Conservation (phyloP, 495 filamentous ascomycete species). For the Entonaema liquescens region DNA sequence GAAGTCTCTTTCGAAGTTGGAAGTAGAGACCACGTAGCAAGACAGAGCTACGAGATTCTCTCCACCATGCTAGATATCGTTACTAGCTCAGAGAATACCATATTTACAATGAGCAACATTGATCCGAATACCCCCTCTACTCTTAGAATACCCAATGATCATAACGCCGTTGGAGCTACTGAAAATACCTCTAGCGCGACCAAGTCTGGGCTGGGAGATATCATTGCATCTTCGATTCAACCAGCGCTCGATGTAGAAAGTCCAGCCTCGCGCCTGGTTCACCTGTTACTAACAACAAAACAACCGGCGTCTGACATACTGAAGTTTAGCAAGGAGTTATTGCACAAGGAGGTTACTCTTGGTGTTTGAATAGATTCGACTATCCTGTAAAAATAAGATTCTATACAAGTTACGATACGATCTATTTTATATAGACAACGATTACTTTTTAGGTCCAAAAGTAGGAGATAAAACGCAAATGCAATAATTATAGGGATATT, state of each 20-base stretch:
- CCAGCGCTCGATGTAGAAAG: background rate
- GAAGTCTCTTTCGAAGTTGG: background rate
- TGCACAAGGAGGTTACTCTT: background rate
- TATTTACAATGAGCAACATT: background rate
- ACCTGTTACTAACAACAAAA: background rate
- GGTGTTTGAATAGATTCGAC: background rate
- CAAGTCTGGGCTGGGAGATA: background rate
- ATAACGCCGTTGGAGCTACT: background rate
- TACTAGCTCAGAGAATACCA: background rate
- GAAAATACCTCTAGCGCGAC: background rate
- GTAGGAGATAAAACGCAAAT: background rate
- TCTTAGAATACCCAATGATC: background rate
- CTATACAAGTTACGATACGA: background rate
- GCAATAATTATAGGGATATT: background rate
- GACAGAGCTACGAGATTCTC: background rate
- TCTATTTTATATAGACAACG: no score
- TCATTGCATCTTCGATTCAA: background rate
- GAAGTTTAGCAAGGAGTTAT: background rate
- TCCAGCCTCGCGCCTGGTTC: background rate
- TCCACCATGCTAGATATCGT: background rate
- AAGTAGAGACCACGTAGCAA: background rate
- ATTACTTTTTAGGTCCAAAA: no score
- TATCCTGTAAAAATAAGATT: background rate
- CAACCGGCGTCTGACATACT: no score
- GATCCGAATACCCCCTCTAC: background rate